These are phyloP conservation scores for Backusella macrospora DNA, from an alignment of 192 early-diverging fungal species.

Conservation along the genomic window DNA sequence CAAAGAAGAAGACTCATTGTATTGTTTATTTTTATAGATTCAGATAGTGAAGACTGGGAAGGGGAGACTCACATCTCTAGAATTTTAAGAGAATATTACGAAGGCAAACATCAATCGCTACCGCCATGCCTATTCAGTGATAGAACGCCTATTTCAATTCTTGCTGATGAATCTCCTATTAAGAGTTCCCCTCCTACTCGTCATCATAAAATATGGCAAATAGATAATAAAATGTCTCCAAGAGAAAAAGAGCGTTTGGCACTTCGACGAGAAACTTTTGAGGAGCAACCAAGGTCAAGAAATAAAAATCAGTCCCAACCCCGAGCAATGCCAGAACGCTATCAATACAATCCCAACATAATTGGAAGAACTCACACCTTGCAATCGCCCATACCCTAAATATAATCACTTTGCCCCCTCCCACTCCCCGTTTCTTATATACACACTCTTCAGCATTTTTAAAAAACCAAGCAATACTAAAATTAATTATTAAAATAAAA, in stretches of 20 bases:
- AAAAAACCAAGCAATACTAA: not conserved
- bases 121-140: constrained; percentile 26
- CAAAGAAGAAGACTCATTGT: not conserved
- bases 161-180: not conserved
- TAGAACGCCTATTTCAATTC: not conserved
- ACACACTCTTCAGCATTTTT: not conserved
- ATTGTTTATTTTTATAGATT: constrained; percentile 39
- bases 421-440: not conserved
- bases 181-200: not conserved
- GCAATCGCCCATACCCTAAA: not conserved
- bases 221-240: not conserved
- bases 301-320: not conserved
- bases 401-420: not conserved
- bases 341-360: not conserved
- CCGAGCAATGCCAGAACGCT: not conserved
- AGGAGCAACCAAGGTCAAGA: not conserved
- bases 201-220: not conserved
- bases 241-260: not conserved
- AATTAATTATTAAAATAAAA: not conserved
- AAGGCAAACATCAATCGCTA: constrained; percentile 44
- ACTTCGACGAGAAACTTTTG: not conserved
- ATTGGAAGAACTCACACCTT: not conserved
- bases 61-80: constrained; percentile 57
- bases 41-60: constrained; percentile 55
- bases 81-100: constrained; percentile 53